These are phyloP conservation scores for Pseudonitzschia multistriata DNA, from an alignment of 108 stramenopile species.

Conservation along the genomic window DNA sequence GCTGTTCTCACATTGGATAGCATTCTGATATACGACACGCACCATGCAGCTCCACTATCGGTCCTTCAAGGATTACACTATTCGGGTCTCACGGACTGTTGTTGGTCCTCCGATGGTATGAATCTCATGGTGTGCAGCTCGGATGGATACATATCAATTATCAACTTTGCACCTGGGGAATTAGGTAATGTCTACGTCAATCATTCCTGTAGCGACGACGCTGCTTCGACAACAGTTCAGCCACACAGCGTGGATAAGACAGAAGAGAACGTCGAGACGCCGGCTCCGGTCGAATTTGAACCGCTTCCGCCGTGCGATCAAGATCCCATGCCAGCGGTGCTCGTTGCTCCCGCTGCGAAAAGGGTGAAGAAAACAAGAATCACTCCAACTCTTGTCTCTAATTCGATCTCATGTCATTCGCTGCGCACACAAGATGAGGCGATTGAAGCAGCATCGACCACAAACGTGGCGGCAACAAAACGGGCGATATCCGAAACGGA, in stretches of 20 bases:
- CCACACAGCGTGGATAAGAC: background rate
- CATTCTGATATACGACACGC: conserved; percentile 82
- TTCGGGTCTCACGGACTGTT: conserved; percentile 79
- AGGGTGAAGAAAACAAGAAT: conserved; percentile 35
- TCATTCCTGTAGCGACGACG: background rate
- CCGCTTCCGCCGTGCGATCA: conserved; percentile 39
- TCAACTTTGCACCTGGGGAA: conserved; percentile 77
- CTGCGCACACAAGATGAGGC: background rate
- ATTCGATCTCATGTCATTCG: background rate
- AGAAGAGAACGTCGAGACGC: background rate
- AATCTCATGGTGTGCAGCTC: conserved; percentile 74
- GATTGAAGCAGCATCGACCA: background rate
- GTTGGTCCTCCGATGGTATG: conserved; percentile 81
- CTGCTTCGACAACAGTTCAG: background rate
- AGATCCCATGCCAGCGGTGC: conserved; percentile 21
- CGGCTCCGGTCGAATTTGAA: conserved; percentile 11
- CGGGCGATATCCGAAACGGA: conserved; percentile 26
- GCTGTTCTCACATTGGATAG: conserved; percentile 78
- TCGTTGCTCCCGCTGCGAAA: conserved; percentile 36
- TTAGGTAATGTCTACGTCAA: conserved; percentile 48
- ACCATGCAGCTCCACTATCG: conserved; percentile 64
- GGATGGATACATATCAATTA: conserved; percentile 84
- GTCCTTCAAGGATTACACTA: conserved; percentile 79
- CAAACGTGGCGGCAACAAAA: conserved; percentile 9
- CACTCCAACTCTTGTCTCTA: conserved; percentile 27